Conservation (phyloP, 345 rosid genomes). For the Populus davidiana region DNA sequence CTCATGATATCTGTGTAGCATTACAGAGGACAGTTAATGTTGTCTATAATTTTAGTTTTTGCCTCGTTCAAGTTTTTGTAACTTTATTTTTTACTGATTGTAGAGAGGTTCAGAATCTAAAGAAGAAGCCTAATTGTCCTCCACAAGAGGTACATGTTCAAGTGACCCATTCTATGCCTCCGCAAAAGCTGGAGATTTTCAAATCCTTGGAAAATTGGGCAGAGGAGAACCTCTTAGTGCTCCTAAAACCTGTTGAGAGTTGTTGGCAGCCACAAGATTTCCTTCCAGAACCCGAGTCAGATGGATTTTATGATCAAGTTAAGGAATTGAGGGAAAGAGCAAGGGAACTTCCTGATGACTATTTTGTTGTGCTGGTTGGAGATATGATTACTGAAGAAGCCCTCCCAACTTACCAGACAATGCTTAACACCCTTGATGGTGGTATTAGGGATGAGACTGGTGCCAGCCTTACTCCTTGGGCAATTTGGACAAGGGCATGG, state of each 20-base stretch:
- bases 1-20: neutral
- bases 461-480: constrained; percentile 40
- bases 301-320: constrained; percentile 23
- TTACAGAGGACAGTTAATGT: neutral
- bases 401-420: constrained; percentile 30
- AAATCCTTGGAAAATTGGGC: constrained; percentile 28
- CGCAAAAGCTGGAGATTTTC: constrained; percentile 24
- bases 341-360: constrained; percentile 32
- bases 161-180: constrained; percentile 20
- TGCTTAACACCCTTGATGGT: constrained; percentile 19
- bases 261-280: constrained; percentile 35
- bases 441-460: constrained; percentile 34
- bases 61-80: neutral
- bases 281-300: constrained; percentile 25
- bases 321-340: constrained; percentile 28
- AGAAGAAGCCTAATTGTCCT: constrained; percentile 12
- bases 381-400: constrained; percentile 32
- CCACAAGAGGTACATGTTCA: constrained; percentile 21
- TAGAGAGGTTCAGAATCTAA: constrained; percentile 17
- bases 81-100: neutral
- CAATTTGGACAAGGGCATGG: constrained; percentile 65
- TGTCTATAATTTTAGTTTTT: neutral
- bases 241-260: constrained; percentile 30
- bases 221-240: constrained; percentile 16
- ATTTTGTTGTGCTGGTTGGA: constrained; percentile 32